Conservation (phyloP, 163 green algal species). For the Scenedesmus sp. region DNA sequence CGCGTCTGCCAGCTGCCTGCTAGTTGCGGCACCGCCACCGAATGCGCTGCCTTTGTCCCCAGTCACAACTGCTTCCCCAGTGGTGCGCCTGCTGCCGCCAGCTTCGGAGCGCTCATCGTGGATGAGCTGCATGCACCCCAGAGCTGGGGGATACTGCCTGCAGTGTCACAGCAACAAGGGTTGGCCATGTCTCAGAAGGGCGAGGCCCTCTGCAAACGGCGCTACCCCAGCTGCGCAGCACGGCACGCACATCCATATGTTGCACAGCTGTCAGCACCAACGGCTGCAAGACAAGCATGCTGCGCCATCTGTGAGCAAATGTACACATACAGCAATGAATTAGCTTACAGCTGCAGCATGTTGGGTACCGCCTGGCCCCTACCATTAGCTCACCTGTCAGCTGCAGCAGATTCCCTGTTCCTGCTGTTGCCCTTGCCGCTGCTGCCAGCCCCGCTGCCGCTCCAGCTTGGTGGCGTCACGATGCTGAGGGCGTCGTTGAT, state of each 20-base stretch:
- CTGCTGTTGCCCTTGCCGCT: not conserved
- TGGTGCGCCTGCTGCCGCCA: not conserved
- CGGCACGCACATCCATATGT: not conserved
- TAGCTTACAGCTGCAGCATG: not conserved
- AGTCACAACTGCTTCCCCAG: not conserved
- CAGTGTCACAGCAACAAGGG: not conserved
- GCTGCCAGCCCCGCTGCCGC: not conserved
- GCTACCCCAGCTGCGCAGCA: not conserved
- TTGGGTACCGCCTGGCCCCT: not conserved
- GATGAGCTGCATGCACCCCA: slow-evolving; percentile 36
- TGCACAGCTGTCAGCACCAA: too few species aligned
- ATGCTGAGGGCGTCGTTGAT: slow-evolving; percentile 78
- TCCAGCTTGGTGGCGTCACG: slow-evolving; percentile 58
- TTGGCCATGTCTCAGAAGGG: too few species aligned
- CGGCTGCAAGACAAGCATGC: not conserved
- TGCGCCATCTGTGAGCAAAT: too few species aligned
- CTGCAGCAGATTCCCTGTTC: not conserved
- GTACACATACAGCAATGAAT: too few species aligned
- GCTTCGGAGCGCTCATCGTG: not conserved
- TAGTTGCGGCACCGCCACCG: not conserved
- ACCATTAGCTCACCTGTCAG: not conserved
- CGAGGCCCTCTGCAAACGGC: not conserved
- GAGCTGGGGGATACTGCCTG: slow-evolving; percentile 2
- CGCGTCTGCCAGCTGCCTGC: not conserved
- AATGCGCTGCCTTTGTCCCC: not conserved